phyloP scores from a whole-genome alignment of 2,329 filamentous ascomycete species.

The Talaromyces piceae region DNA sequence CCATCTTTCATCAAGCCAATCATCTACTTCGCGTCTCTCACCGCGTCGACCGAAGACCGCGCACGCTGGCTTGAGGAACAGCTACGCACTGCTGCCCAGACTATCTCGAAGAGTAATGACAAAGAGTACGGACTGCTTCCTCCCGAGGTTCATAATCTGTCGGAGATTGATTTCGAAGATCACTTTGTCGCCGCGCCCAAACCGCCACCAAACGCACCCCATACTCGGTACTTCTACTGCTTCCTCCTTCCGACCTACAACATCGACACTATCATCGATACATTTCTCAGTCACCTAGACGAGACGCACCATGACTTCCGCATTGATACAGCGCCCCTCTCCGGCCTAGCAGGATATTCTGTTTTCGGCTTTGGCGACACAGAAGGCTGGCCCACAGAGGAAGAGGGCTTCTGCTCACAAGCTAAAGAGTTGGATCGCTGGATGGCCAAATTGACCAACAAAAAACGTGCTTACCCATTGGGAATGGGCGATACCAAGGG shows the following conservation, averaged over 20 bases:
- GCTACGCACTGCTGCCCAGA: conserved; percentile 40
- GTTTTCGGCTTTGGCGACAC: conserved; percentile 91
- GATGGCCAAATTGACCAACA: conserved; percentile 89
- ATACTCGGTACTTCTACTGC: conserved; percentile 67
- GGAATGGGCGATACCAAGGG: conserved; percentile 79
- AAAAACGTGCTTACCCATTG: conserved; percentile 79
- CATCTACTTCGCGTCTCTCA: conserved; percentile 85
- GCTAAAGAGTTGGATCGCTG: conserved; percentile 85
- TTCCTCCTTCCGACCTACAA: conserved; percentile 87
- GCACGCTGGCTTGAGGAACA: conserved; percentile 56
- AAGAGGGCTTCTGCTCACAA: conserved; percentile 87
- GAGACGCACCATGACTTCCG: conserved; percentile 97
- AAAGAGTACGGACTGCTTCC: conserved; percentile 37
- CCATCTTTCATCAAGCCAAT: conserved; percentile 52
- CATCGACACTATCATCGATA: conserved; percentile 85
- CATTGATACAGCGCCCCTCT: conserved; percentile 81
- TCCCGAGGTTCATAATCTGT: conserved; percentile 66
- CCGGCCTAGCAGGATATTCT: conserved; percentile 71
- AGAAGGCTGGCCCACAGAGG: conserved; percentile 85
- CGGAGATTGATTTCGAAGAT: conserved; percentile 86
- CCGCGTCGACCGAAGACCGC: conserved; percentile 70
- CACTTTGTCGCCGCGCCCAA: conserved; percentile 77
- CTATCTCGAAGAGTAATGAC: conserved; percentile 16
- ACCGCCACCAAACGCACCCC: conserved; percentile 36
- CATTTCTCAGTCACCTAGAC: conserved; percentile 74